Evolutionary conservation across 352 stramenopile species (phyloP), one percentile per base, ranked within the genome.

Genomic region (Phytophthora fragariaefolia): DNA sequence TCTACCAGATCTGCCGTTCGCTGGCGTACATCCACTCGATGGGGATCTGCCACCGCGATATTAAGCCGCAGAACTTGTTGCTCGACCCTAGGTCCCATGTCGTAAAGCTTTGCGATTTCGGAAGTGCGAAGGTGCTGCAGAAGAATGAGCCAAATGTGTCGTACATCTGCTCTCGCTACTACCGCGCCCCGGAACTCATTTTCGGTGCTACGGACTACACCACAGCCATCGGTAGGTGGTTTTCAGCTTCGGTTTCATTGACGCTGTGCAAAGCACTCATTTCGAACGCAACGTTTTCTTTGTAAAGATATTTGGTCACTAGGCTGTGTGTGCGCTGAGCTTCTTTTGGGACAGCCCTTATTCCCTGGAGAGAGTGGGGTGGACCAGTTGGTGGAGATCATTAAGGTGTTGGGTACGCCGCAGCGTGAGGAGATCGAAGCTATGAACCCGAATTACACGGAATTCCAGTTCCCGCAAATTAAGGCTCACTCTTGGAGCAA

Each of bases 391-490:
- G 98, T 99, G 6, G 98, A 99, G 78, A 99, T 99, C 66, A 99
- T 99, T 80, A 99, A 99, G 73, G 90, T 99, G 15, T 80, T 99
- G 17, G 98, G 98, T 32, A 99, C 98, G 26, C 98, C 98, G 6
- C 98, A 98, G 58, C 87, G 97, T 40, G 97, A 99, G 73, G 96
- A 99, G 79, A 99, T 99, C 43, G 82, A 96, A 66, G 91, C 92
- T 20, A 99, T 99, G 98, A 99, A 99, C 77, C 97, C 96, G 6
- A 99, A 99, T 75, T 99, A 99, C 79, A 99, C 97, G 38, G 97
- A 99, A 79, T 99, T 99, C 75, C 99, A 99, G 77, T 99, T 99
- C 73, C 98, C 98, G 24, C 96, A 99, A 70, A 99, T 99, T 84
- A 98, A 98, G 73, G 97, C 94, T 17, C 97, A 99, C 73, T 97